These are phyloP conservation scores for Scorias spongiosa DNA, from an alignment of 2,329 filamentous ascomycete species.

Conservation along the genomic window DNA sequence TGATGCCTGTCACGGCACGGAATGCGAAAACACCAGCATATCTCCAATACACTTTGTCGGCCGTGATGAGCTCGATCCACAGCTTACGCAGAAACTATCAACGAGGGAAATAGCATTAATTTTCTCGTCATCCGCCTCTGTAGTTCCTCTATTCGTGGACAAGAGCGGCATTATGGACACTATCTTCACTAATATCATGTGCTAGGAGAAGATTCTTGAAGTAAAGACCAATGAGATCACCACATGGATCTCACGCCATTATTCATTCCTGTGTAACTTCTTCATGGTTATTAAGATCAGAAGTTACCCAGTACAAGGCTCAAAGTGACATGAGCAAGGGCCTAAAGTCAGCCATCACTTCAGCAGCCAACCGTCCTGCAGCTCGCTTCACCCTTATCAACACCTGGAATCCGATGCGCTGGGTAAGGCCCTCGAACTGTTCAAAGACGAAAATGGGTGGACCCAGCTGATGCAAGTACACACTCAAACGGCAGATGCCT, in stretches of 20 bases:
- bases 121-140: too few species aligned
- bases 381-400: neutral
- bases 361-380: neutral
- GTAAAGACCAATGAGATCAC: neutral
- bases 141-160: too few species aligned
- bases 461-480: neutral
- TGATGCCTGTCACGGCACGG: too few species aligned
- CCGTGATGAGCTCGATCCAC: too few species aligned
- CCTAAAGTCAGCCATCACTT: neutral
- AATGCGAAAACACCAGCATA: too few species aligned
- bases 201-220: too few species aligned
- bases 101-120: too few species aligned
- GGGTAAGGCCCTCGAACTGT: neutral
- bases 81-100: too few species aligned
- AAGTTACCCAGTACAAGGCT: neutral
- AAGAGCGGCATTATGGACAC: too few species aligned
- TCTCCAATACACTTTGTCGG: too few species aligned
- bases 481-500: neutral
- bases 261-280: neutral
- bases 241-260: neutral
- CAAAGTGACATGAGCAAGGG: neutral
- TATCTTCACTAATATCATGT: too few species aligned
- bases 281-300: neutral
- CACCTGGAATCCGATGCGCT: neutral
- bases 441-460: neutral